Evolutionary conservation across 352 stramenopile genomes (phyloP), one percentile per base, ranked within the genome.

Genomic region (Halophytophthora polymorphica): DNA sequence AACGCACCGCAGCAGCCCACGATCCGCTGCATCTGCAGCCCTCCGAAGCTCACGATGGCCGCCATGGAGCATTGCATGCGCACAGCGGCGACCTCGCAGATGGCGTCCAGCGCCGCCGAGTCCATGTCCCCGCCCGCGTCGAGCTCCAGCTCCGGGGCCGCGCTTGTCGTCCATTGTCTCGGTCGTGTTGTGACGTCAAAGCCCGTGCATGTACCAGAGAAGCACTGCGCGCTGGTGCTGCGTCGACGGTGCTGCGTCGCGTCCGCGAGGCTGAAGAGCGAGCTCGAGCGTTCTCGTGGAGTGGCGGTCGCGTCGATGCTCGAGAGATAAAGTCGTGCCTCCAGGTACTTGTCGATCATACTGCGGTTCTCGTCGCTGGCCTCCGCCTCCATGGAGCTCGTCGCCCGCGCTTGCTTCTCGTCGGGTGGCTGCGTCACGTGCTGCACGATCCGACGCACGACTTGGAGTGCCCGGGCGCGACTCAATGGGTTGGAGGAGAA

Each of bases 291-390:
- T 15, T 12, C 42, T 21, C 39, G 25, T 17, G 22, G 18, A 10
- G 39, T 44, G n/a, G 38, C 37, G 5, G 23, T 60, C 11, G 52
- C 36, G 1, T 65, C 47, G 29, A 76, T 79, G 6, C 33, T 66
- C 0, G 64, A 61, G 39, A 72, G 50, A n/a, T 71, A 65, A 35
- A 66, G 54, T 12, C 67, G 56, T 37, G 66, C 75, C 44, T 83
- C 72, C 28, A 83, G 23, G 43, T 83, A 86, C 53, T 76, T 83
- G 53, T 73, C 64, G n/a, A 86, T 46, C 50, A 77, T 64, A 3
- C 52, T 61, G 21, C 40, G 55, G 38, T 82, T n/a, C 46, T 56
- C 10, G 58, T 53, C 29, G 56, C 37, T 4, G 49, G 53, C 5
- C 53, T 54, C 1, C 52, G 58, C 50, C 3, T 47, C 56, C 3